Evolutionary conservation across 768 basidiomycete species (phyloP), one percentile per base, ranked within the genome.

Genomic region (Suillus fuscotomentosus): DNA sequence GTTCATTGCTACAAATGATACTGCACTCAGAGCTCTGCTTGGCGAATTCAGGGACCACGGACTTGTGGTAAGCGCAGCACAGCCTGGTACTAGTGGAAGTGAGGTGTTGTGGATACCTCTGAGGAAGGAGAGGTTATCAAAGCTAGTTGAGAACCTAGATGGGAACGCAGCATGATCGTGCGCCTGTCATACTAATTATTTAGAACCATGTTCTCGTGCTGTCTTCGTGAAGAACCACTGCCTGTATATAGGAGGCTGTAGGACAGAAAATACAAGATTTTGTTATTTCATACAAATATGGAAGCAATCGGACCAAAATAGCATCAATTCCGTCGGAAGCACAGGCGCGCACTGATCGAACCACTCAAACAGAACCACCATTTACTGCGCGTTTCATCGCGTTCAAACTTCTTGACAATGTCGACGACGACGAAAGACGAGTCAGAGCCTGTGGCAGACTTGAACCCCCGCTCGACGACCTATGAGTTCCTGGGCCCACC

Each of bases 11-110:
- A 89, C 91, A 47, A 95, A 88, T 74, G 95, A 96, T 69, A 91
- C 89, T 4, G 87, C 94, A 43, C 80, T 97, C 70, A 83, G 91
- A 50, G 85, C 93, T 10, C 80, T 97, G 41, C 78, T 99, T 60
- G 88, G 88, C 14, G 97, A 99, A 76, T 99, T 96, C 75, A 84
- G 86, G 70, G 97, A 99, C 75, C 97, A 99, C 68, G 87, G 86
- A 3, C 73, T 98, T 72, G 86, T 98, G n/a, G 80, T 93, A 47
- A 77, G 79, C 34, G 73, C 73, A 3, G 75, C 80, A 10, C 79
- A 79, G 69, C 73, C 80, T 63, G 76, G 78, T 47, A 70, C 83
- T 65, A 74, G 82, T 41, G 81, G 83, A 61, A 71, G 79, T 60
- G 87, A 94, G 76, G 82, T 86, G 71, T 77, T 95, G 50, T 97